phyloP scores from a whole-genome alignment of 257 asterid genomes.

The Nicotiana knightiana region DNA sequence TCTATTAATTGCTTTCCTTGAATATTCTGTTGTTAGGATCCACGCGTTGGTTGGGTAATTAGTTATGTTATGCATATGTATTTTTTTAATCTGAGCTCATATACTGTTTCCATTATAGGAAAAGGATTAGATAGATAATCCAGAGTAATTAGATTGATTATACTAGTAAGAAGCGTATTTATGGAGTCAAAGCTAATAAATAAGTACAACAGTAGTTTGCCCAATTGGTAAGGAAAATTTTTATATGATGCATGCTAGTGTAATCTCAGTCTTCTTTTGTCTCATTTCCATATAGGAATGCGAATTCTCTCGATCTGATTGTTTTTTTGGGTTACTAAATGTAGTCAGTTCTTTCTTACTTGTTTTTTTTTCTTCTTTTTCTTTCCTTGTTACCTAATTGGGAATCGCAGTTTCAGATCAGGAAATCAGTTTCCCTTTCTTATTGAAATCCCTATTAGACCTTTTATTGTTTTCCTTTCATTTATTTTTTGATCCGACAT shows the following conservation, averaged over 20 bases:
- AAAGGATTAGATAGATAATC: background rate
- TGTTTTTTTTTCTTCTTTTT: background rate
- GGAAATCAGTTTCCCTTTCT: background rate
- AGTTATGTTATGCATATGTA: background rate
- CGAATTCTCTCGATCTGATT: background rate
- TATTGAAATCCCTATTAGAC: background rate
- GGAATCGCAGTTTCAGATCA: background rate
- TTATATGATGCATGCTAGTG: background rate
- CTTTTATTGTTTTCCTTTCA: background rate
- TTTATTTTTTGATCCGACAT: too few relatives aligned
- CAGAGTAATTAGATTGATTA: background rate
- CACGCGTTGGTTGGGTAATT: background rate
- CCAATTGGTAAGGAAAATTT: background rate
- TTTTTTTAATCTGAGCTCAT: background rate
- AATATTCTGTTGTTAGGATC: background rate
- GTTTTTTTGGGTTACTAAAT: background rate
- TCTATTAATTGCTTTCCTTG: background rate
- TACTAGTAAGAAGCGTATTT: background rate
- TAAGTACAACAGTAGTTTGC: background rate
- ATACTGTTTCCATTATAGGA: background rate
- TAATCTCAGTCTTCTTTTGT: background rate
- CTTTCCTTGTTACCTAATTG: background rate
- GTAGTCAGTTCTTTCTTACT: background rate
- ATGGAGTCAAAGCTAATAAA: background rate
- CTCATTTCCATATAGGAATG: background rate